These are phyloP conservation scores for Hericium coralloides DNA, from an alignment of 768 basidiomycete genomes.

Conservation along the genomic window DNA sequence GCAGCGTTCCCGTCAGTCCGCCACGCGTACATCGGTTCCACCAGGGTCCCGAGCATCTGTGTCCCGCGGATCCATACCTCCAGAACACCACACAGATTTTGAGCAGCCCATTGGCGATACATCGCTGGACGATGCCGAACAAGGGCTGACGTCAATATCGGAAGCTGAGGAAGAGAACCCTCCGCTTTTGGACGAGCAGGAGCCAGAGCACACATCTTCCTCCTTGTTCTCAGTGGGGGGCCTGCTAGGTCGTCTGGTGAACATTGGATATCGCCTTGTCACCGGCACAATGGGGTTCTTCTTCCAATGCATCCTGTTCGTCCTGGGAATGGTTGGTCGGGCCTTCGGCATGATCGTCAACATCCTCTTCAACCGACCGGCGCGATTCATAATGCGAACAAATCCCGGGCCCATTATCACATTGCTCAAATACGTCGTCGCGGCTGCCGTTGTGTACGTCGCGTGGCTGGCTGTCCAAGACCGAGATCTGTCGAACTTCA, in stretches of 20 bases:
- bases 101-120: slow-evolving; percentile 8
- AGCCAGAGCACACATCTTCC: slow-evolving; percentile 14
- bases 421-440: slow-evolving; percentile 32
- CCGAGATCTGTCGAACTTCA: slow-evolving; percentile 7
- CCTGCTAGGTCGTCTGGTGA: slow-evolving; percentile 34
- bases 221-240: slow-evolving; percentile 38
- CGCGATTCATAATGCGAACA: slow-evolving; percentile 28
- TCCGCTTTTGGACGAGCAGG: neutral
- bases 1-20: slow-evolving; percentile 17
- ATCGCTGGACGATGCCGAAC: slow-evolving; percentile 31
- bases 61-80: slow-evolving; percentile 34
- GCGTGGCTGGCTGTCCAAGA: slow-evolving; percentile 38
- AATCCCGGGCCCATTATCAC: slow-evolving; percentile 22
- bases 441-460: slow-evolving; percentile 35
- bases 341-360: slow-evolving; percentile 42
- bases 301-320: slow-evolving; percentile 12
- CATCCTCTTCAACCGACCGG: slow-evolving; percentile 39
- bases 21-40: slow-evolving; percentile 23
- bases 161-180: slow-evolving; percentile 48
- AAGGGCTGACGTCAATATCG: slow-evolving; percentile 51
- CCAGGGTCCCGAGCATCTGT: slow-evolving; percentile 25
- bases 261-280: slow-evolving; percentile 22
- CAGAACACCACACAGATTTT: slow-evolving; percentile 25
- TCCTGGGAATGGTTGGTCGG: slow-evolving; percentile 19
- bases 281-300: slow-evolving; percentile 10